These are phyloP conservation scores for Pelargonium citronellum DNA, from an alignment of 441 rosid species.

Conservation along the genomic window DNA sequence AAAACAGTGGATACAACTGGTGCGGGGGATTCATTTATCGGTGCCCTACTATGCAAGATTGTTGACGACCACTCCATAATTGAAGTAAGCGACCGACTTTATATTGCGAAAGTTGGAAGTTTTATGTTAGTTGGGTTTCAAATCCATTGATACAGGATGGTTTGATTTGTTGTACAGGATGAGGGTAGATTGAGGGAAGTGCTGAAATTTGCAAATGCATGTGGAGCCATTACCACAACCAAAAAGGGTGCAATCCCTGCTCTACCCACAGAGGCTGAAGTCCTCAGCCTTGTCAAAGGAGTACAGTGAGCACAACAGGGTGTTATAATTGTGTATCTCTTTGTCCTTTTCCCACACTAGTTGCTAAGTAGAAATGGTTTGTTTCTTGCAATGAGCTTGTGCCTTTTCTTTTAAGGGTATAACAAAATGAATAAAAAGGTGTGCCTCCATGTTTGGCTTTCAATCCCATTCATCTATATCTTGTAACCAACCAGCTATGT, in stretches of 20 bases:
- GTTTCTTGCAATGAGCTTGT: too few species aligned
- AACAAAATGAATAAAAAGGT: too few species aligned
- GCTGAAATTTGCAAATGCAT: conserved; percentile 74
- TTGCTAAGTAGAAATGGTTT: not conserved
- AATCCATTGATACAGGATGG: not conserved
- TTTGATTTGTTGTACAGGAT: conserved; percentile 35
- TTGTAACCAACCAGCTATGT: too few species aligned
- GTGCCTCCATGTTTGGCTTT: too few species aligned
- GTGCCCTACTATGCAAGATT: conserved; percentile 74
- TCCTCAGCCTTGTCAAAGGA: conserved; percentile 39
- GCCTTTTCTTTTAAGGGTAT: too few species aligned
- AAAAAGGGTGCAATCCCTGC: conserved; percentile 96
- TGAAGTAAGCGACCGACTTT: conserved; percentile 38
- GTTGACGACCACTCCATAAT: conserved; percentile 64
- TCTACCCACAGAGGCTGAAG: conserved; percentile 60
- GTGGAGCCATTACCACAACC: conserved; percentile 94
- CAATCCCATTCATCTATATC: too few species aligned
- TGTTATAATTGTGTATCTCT: not conserved
- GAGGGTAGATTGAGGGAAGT: conserved; percentile 62
- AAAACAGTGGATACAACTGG: conserved; percentile 87
- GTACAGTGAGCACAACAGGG: not conserved
- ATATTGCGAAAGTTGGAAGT: not conserved
- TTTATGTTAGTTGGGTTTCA: not conserved
- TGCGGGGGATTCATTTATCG: conserved; percentile 88
- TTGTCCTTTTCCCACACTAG: not conserved